phyloP scores from a whole-genome alignment of 2,329 filamentous ascomycete species.

The Trichoderma breve region DNA sequence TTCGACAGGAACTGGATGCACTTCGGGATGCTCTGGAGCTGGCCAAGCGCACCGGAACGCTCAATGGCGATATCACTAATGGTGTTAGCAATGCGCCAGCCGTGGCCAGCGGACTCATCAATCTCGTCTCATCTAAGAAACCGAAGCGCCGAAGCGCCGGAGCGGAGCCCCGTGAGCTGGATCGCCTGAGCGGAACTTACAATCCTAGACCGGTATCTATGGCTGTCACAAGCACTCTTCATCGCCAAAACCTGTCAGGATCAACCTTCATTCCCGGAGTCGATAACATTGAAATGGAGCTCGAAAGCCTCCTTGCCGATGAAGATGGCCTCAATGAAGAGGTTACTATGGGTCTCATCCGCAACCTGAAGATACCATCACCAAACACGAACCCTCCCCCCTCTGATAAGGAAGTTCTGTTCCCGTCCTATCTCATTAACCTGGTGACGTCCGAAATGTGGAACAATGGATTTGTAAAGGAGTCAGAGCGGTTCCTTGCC shows the following conservation, averaged over 20 bases:
- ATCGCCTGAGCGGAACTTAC: conserved; percentile 88
- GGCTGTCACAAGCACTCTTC: conserved; percentile 69
- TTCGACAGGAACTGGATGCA: conserved; percentile 85
- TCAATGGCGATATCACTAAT: conserved; percentile 60
- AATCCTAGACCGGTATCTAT: conserved; percentile 95
- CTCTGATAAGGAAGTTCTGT: conserved; percentile 96
- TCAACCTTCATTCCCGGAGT: conserved; percentile 75
- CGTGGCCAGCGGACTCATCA: conserved; percentile 78
- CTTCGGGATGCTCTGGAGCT: conserved; percentile 90
- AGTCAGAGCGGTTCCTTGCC: conserved; percentile 96
- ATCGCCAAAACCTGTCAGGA: conserved; percentile 69
- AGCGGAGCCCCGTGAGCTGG: conserved; percentile 77
- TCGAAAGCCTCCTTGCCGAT: conserved; percentile 89
- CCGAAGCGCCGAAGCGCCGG: conserved; percentile 92
- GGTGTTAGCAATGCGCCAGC: conserved; percentile 45
- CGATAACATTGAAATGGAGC: conserved; percentile 91
- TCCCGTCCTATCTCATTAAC: conserved; percentile 98
- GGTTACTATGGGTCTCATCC: conserved; percentile 92
- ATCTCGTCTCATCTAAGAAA: conserved; percentile 95
- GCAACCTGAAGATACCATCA: conserved; percentile 92
- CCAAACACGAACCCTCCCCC: conserved; percentile 84
- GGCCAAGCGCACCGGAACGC: conserved; percentile 73
- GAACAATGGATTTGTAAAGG: conserved; percentile 99
- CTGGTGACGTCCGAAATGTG: conserved; percentile 99
- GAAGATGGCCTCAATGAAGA: conserved; percentile 96